Evolutionary conservation across 805 yeast genomes (phyloP), one percentile per base, ranked within the genome.

Genomic region (Torulaspora franciscae): DNA sequence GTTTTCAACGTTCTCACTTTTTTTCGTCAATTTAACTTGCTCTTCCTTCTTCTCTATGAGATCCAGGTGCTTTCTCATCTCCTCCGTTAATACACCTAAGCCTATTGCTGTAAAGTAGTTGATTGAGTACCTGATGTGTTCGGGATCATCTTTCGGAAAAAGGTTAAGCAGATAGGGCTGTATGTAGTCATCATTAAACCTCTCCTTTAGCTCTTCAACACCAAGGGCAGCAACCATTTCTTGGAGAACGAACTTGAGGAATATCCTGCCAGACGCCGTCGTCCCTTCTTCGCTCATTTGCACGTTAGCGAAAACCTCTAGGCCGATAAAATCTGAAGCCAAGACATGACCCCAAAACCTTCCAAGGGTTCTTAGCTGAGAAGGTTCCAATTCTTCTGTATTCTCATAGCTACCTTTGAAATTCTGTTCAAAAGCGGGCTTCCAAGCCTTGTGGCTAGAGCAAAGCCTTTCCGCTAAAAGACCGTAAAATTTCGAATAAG

Each of bases 51-150:
- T 57, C 4, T 72, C 64, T 27, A 71, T 53, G 13, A 54, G 52
- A 42, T 65, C 58, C 46, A 81, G 62, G 11, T 66, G 70, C 4
- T 69, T 74, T 66, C 98, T 76, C 95, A 90, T 84, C 1, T 69
- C 76, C 30, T 87, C 95, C 0, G 98, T 90, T 46, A 91, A 61
- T 2, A 75, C 73, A 36, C 97, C 97, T 39, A 91, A 62, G 0
- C 95, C 95, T 49, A 91, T 88, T 1, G 97, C 96, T 0, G 97
- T 91, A 64, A 91, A 91, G 61, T 75, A 91, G 59, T 91, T 91
- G 59, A 89, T 88, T 1, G 95, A 75, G 61, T 90, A 91, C 47
- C 91, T 71, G 10, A 83, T 67, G 51, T 76, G 68, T 7, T 79
- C 81, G 5, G 72, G 70, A 43, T 72, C 72, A 1, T 64, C 66